Conservation (phyloP, 1,139 yeast species). For the Blastobotrys raffinosifermentans region DNA sequence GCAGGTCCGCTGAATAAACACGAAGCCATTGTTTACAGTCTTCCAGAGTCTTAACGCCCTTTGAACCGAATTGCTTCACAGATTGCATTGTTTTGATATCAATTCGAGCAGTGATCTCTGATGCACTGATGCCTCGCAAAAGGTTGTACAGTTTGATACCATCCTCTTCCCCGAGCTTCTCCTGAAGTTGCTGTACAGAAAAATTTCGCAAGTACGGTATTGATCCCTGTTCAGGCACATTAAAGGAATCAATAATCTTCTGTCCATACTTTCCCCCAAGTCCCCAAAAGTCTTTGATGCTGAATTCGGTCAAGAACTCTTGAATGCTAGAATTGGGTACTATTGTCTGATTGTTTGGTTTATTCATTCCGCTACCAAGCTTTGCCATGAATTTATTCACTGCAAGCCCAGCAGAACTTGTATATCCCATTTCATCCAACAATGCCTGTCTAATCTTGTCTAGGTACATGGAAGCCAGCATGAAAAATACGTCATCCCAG, state of each 20-base stretch:
- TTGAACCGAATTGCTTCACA: constrained; percentile 63
- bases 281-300: constrained; percentile 74
- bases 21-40: constrained; percentile 77
- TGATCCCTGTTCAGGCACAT: constrained; percentile 28
- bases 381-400: constrained; percentile 75
- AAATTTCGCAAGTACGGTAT: constrained; percentile 23
- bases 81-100: constrained; percentile 85
- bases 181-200: constrained; percentile 31
- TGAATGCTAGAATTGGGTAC: constrained; percentile 46
- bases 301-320: constrained; percentile 53
- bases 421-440: constrained; percentile 56
- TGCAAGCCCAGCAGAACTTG: constrained; percentile 87
- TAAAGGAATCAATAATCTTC: constrained; percentile 39
- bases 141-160: constrained; percentile 44
- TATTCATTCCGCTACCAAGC: constrained; percentile 77
- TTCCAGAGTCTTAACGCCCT: constrained; percentile 45
- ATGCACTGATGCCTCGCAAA: constrained; percentile 55
- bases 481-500: constrained; percentile 78
- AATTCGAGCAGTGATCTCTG: constrained; percentile 51
- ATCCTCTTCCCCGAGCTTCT: constrained; percentile 39
- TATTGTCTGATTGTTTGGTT: constrained; percentile 84
- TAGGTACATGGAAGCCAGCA: constrained; percentile 60
- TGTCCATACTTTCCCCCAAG: constrained; percentile 89
- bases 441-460: constrained; percentile 50
- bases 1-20: constrained; percentile 76